These are phyloP conservation scores for Vickermania spadyakhi DNA, from an alignment of 208 protist genomes.

Conservation along the genomic window DNA sequence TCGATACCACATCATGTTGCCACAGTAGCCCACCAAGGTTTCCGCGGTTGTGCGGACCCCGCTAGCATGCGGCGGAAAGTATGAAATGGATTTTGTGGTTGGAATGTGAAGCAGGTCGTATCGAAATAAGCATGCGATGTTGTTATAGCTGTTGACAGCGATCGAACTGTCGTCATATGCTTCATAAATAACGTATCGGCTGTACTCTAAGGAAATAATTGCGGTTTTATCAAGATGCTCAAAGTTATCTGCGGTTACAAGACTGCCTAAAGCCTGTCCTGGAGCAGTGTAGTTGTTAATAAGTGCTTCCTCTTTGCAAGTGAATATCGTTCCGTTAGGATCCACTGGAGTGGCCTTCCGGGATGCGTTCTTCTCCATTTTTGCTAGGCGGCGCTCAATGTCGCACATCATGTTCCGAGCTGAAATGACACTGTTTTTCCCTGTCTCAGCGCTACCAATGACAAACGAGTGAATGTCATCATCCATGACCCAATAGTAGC, in stretches of 20 bases:
- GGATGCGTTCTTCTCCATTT: background rate
- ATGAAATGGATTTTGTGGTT: constrained; percentile 24
- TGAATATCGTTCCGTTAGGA: constrained; percentile 4
- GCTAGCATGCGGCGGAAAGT: constrained; percentile 15
- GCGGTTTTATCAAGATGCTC: constrained; percentile 29
- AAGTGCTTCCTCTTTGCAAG: background rate
- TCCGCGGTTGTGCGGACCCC: constrained; percentile 29
- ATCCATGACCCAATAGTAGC: constrained; percentile 83
- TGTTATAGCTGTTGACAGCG: constrained; percentile 80
- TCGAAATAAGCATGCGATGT: constrained; percentile 80
- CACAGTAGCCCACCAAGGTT: constrained; percentile 28
- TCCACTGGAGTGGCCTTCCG: background rate
- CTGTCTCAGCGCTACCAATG: constrained; percentile 3
- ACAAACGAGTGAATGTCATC: constrained; percentile 79
- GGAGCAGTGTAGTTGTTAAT: background rate
- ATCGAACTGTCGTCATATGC: constrained; percentile 27
- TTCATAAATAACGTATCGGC: constrained; percentile 39
- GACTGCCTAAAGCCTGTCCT: background rate
- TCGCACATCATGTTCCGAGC: constrained; percentile 45
- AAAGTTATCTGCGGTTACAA: constrained; percentile 16
- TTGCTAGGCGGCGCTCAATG: constrained; percentile 29
- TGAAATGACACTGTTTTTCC: constrained; percentile 32
- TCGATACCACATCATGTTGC: constrained; percentile 64
- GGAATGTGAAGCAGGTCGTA: constrained; percentile 56
- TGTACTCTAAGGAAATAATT: constrained; percentile 78